These are phyloP conservation scores for Neurospora sp. DNA, from an alignment of 495 filamentous ascomycete species.

Conservation along the genomic window DNA sequence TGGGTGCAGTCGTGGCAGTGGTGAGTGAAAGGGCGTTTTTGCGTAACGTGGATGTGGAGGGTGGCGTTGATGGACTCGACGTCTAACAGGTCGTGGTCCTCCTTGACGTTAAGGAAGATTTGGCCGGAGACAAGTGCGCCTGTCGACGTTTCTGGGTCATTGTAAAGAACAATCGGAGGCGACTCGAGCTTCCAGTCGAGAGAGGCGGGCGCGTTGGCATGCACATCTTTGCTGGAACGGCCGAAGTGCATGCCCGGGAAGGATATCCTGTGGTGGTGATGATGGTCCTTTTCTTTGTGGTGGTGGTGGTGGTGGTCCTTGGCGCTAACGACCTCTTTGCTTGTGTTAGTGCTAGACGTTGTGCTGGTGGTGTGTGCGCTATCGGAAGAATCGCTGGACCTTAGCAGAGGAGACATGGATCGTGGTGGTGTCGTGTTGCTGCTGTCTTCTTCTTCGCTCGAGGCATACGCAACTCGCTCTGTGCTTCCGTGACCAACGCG, in stretches of 20 bases:
- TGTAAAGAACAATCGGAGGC: slow-evolving; percentile 79
- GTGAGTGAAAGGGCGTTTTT: slow-evolving; percentile 65
- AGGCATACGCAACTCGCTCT: slow-evolving; percentile 24
- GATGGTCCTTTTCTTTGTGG: slow-evolving; percentile 21
- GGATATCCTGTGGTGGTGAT: slow-evolving; percentile 36
- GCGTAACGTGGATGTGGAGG: slow-evolving; percentile 55
- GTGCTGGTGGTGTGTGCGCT: slow-evolving; percentile 11
- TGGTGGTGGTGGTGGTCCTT: slow-evolving; percentile 5
- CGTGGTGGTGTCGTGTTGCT: slow-evolving; percentile 14
- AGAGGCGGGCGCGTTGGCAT: slow-evolving; percentile 36
- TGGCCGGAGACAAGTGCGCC: slow-evolving; percentile 86
- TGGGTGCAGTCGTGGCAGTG: slow-evolving; percentile 70
- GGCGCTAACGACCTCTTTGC: slow-evolving; percentile 4
- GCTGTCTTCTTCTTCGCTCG: slow-evolving; percentile 22
- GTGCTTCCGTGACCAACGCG: slow-evolving; percentile 16
- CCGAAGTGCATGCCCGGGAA: slow-evolving; percentile 38
- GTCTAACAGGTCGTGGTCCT: slow-evolving; percentile 42
- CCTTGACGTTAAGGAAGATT: slow-evolving; percentile 59
- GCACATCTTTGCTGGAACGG: slow-evolving; percentile 34
- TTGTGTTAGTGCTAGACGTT: slow-evolving; percentile 12
- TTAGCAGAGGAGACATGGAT: slow-evolving; percentile 9
- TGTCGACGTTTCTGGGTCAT: slow-evolving; percentile 59
- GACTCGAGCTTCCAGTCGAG: slow-evolving; percentile 78
- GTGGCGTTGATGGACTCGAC: slow-evolving; percentile 61
- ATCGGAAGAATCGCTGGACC: background rate